phyloP scores from a whole-genome alignment of 805 yeast genomes.

The Hanseniaspora hatyaiensis region DNA sequence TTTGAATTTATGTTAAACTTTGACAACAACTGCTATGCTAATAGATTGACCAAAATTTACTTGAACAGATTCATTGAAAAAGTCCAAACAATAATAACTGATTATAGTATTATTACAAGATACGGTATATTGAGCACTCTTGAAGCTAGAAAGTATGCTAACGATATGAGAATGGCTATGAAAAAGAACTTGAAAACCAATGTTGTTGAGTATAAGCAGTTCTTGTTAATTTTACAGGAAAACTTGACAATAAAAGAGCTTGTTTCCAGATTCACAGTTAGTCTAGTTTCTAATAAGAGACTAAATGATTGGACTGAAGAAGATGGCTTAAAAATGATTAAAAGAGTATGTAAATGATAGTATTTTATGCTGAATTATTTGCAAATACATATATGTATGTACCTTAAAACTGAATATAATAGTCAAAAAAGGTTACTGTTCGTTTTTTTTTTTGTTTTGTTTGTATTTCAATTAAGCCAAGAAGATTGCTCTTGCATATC shows the following conservation, averaged over 20 bases:
- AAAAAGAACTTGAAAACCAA: constrained; percentile 11
- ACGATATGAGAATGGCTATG: constrained; percentile 17
- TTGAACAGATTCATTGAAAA: constrained; percentile 36
- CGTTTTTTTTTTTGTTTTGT: background rate
- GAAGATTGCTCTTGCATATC: constrained; percentile 67
- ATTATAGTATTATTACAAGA: constrained; percentile 51
- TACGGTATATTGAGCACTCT: constrained; percentile 36
- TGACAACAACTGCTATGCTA: constrained; percentile 39
- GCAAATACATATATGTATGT: too few relatives aligned
- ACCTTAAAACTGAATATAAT: too few relatives aligned
- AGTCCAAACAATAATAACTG: constrained; percentile 31
- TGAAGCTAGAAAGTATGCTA: constrained; percentile 27
- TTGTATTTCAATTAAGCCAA: too few relatives aligned
- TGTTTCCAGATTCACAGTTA: constrained; percentile 21
- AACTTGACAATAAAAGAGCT: constrained; percentile 31
- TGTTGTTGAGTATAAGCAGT: constrained; percentile 21
- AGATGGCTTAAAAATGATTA: constrained; percentile 38
- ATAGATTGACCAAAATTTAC: constrained; percentile 31
- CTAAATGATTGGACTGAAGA: constrained; percentile 48
- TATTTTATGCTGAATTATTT: too few relatives aligned
- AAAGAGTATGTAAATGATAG: constrained; percentile 31
- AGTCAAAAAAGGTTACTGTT: background rate
- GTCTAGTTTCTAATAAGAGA: constrained; percentile 42
- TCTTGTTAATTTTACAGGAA: constrained; percentile 38
- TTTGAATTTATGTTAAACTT: constrained; percentile 59